phyloP scores from a whole-genome alignment of 2,329 filamentous ascomycete genomes.

The Hypoxylon sp. region DNA sequence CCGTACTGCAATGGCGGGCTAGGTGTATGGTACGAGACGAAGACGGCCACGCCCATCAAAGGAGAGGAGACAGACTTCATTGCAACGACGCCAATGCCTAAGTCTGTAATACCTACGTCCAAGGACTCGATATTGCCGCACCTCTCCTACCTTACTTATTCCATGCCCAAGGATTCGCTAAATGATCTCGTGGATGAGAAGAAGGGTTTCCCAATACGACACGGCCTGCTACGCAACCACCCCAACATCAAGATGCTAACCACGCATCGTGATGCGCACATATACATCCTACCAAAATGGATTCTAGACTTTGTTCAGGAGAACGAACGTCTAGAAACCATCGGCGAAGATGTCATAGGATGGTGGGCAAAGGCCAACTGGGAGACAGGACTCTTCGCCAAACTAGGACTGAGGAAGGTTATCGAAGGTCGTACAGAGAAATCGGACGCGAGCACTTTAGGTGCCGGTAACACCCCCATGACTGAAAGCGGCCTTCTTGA shows the following conservation, averaged over 20 bases:
- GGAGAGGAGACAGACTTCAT: slow-evolving; percentile 94
- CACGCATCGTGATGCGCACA: slow-evolving; percentile 88
- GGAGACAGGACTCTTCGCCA: slow-evolving; percentile 84
- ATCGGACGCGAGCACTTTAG: slow-evolving; percentile 54
- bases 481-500: slow-evolving; percentile 33
- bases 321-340: slow-evolving; percentile 86
- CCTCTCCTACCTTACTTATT: slow-evolving; percentile 83
- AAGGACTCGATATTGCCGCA: slow-evolving; percentile 74
- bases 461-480: slow-evolving; percentile 36
- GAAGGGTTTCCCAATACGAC: slow-evolving; percentile 78
- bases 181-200: slow-evolving; percentile 84
- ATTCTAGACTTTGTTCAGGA: slow-evolving; percentile 83
- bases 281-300: slow-evolving; percentile 95
- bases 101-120: slow-evolving; percentile 67
- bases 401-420: slow-evolving; percentile 77
- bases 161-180: slow-evolving; percentile 88
- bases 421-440: slow-evolving; percentile 61
- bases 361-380: slow-evolving; percentile 97
- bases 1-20: slow-evolving; percentile 77
- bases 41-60: slow-evolving; percentile 79
- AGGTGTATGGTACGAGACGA: slow-evolving; percentile 92
- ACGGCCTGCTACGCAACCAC: slow-evolving; percentile 79
- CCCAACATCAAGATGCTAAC: slow-evolving; percentile 83
- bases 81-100: slow-evolving; percentile 76
- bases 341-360: slow-evolving; percentile 90